A percentile compares a stretch with the other conserved stretches of the same genome.
phyloP scores from a whole-genome alignment of 192 early-diverging fungal genomes.

The Umbelopsis ramanniana region DNA sequence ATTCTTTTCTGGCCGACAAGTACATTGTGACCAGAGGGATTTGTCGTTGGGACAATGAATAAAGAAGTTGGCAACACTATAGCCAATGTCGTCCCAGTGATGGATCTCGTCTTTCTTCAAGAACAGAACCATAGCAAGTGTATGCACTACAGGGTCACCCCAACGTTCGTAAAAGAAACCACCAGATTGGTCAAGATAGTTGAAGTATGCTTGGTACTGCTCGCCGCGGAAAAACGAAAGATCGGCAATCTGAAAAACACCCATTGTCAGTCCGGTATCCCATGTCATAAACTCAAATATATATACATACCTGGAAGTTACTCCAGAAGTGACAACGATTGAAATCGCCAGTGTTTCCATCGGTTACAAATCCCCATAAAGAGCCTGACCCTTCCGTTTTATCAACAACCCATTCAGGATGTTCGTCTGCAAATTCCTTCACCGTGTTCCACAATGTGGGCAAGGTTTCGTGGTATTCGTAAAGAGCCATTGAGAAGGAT shows the following conservation, averaged over 20 bases:
- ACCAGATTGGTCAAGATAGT: slow-evolving; percentile 62
- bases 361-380: slow-evolving; percentile 48
- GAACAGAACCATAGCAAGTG: slow-evolving; percentile 63
- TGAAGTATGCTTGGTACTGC: slow-evolving; percentile 64
- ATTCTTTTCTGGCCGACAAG: slow-evolving; percentile 54
- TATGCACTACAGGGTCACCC: slow-evolving; percentile 76
- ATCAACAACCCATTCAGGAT: slow-evolving; percentile 1
- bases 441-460: slow-evolving; percentile 53
- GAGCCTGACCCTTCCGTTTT: neutral
- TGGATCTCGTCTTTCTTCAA: slow-evolving; percentile 69
- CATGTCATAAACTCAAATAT: neutral
- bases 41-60: slow-evolving; percentile 71
- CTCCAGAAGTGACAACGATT: slow-evolving; percentile 78
- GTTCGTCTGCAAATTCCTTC: slow-evolving; percentile 35
- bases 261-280: neutral
- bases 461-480: slow-evolving; percentile 55
- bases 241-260: slow-evolving; percentile 40
- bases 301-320: slow-evolving; percentile 58
- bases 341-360: slow-evolving; percentile 44
- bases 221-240: slow-evolving; percentile 57
- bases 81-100: slow-evolving; percentile 75
- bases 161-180: slow-evolving; percentile 78
- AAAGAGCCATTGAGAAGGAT: slow-evolving; percentile 55
- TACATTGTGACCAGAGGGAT: slow-evolving; percentile 38
- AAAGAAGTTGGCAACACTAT: slow-evolving; percentile 58